Conservation (phyloP, 202 grass and related monocot genomes). For the Eragrostis tef region DNA sequence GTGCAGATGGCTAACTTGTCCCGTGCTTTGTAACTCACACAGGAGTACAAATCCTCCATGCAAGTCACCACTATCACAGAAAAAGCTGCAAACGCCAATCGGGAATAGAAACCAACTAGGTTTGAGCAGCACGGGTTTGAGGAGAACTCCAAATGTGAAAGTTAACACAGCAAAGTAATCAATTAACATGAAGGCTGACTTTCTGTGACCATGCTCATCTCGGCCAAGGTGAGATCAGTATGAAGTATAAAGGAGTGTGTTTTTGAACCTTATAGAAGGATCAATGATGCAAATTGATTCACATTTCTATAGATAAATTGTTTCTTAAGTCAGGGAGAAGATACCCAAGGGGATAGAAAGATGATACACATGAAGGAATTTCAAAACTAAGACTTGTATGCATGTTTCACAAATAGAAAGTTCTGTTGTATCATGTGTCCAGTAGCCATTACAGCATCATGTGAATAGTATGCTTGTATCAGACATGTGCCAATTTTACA, state of each 20-base stretch:
- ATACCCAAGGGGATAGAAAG: conserved; percentile 36
- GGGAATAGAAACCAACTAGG: conserved; percentile 45
- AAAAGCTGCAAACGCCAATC: conserved; percentile 57
- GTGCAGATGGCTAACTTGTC: conserved; percentile 47
- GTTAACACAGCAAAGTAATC: conserved; percentile 46
- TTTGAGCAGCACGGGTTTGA: conserved; percentile 45
- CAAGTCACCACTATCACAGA: conserved; percentile 59
- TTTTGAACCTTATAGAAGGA: conserved; percentile 30
- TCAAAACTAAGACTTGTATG: conserved; percentile 18
- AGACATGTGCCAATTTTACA: conserved; percentile 26
- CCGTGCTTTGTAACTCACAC: conserved; percentile 33
- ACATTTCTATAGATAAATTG: conserved; percentile 25
- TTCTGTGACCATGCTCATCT: conserved; percentile 26
- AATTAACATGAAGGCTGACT: conserved; percentile 37
- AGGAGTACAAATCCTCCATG: conserved; percentile 54
- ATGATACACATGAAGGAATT: conserved; percentile 33
- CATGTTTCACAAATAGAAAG: conserved; percentile 33
- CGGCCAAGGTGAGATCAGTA: conserved; percentile 4
- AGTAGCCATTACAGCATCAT: conserved; percentile 43
- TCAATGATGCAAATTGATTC: conserved; percentile 42
- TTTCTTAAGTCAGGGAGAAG: conserved; percentile 39
- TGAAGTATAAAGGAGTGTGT: conserved; percentile 26
- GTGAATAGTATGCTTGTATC: conserved; percentile 44
- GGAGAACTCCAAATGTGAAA: conserved; percentile 57
- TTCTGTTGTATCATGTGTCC: conserved; percentile 39